These are phyloP conservation scores for Collybia mongolica DNA, from an alignment of 768 basidiomycete genomes.

Conservation along the genomic window DNA sequence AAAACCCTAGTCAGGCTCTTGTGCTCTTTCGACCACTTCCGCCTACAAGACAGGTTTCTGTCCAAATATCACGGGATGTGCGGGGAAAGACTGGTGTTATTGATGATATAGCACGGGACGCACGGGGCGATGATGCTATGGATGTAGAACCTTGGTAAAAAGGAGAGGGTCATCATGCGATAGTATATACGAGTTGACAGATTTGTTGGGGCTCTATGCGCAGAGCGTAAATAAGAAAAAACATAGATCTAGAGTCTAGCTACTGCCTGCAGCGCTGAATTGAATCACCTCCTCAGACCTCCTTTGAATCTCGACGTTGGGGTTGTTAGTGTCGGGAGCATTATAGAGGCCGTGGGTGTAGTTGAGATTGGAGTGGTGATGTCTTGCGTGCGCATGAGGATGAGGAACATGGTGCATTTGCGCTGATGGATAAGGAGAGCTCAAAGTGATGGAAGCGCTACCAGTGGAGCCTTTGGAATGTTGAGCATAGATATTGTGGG, in stretches of 20 bases:
- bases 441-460: constrained; percentile 45
- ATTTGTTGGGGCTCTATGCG: constrained; percentile 11
- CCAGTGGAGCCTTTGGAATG: constrained; percentile 17
- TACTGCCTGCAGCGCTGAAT: constrained; percentile 31
- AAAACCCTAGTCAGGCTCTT: constrained; percentile 42
- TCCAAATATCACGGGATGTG: too few relatives aligned
- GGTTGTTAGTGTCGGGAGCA: constrained; percentile 30
- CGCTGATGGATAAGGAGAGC: constrained; percentile 53
- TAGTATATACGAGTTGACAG: constrained; percentile 14
- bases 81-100: background rate
- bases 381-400: constrained; percentile 74
- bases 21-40: constrained; percentile 52
- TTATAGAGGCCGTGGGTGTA: constrained; percentile 36
- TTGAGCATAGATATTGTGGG: constrained; percentile 17
- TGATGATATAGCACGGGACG: constrained; percentile 15
- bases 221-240: constrained; percentile 19
- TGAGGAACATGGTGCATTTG: constrained; percentile 84
- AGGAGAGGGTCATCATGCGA: constrained; percentile 15
- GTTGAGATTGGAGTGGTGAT: constrained; percentile 58
- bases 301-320: constrained; percentile 35
- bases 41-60: background rate
- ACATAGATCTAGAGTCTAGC: constrained; percentile 10
- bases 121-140: constrained; percentile 43
- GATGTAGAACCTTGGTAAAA: constrained; percentile 42
- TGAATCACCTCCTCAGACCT: constrained; percentile 49